Evolutionary conservation across 148 eudicot species (phyloP).

Genomic region (Bassia scoparia): DNA sequence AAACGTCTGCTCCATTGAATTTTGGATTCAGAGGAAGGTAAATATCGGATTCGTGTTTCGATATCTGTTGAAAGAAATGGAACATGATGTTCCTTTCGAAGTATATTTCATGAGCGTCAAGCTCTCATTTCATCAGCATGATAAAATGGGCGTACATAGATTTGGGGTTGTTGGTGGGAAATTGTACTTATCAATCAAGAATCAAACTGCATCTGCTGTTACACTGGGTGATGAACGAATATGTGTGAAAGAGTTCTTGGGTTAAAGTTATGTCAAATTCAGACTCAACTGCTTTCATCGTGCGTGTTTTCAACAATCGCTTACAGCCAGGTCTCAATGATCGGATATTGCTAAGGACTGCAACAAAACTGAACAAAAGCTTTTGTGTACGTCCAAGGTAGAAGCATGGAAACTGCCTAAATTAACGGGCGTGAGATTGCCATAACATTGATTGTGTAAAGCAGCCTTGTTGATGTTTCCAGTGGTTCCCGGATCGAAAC

Average conservation of each 20-base stretch:
- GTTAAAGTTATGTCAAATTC: slow-evolving; percentile 12
- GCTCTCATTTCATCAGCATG: not conserved
- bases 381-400: slow-evolving; percentile 8
- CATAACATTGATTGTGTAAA: slow-evolving; percentile 3
- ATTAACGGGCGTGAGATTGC: slow-evolving; percentile 2
- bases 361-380: not conserved
- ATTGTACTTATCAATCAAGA: slow-evolving; percentile 15
- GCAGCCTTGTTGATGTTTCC: slow-evolving; percentile 10
- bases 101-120: not conserved
- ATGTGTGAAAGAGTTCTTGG: slow-evolving; percentile 22
- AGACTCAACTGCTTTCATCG: not conserved
- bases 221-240: slow-evolving; percentile 27
- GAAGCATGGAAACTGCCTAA: slow-evolving; percentile 10
- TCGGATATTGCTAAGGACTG: slow-evolving; percentile 9
- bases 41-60: slow-evolving; percentile 15
- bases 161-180: slow-evolving; percentile 22
- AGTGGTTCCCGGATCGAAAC: not conserved
- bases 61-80: slow-evolving; percentile 19
- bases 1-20: slow-evolving; percentile 21
- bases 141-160: not conserved
- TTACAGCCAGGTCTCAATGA: not conserved
- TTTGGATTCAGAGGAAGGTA: not conserved
- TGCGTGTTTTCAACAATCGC: slow-evolving; percentile 2
- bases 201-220: not conserved
- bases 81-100: slow-evolving; percentile 14